Base-by-base conservation (phyloP, 1,284 basidiomycete species). In the Cutaneotrichosporon sp. region DNA sequence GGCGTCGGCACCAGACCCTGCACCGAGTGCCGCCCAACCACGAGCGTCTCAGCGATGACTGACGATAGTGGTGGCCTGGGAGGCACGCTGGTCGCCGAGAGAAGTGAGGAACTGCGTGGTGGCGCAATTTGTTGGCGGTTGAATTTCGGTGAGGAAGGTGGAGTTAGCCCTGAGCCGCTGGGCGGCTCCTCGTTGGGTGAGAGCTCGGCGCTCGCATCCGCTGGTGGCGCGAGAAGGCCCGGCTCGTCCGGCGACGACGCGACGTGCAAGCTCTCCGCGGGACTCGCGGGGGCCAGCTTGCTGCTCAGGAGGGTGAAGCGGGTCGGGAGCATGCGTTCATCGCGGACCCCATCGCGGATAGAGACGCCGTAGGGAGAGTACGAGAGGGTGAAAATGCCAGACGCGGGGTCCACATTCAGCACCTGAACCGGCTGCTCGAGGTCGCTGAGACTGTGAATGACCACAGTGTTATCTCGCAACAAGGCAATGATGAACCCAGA, bases 401-500 rank as follows among this genome's bases (percentile, higher is more conserved):
- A 52, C 8, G 71, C 62, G 1, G 75, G 57, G 1, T 84, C 80
- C 1, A 84, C 76, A 2, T 79, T 62, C 17, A 94, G 76, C 19
- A 83, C 80, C 70, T 94, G 90, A 0, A 82, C 79, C 35, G 90
- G 81, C 4, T 63, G 59, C 14, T 79, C 71, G 59, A 91, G 87
- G 5, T 85, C 85, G 55, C 86, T 82, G 48, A 93, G 75, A 51
- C 79, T 85, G 68, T 94, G 90, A 7, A 94, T 81, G 62, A 87
- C 83, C 47, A 96, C 82, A 0, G 83, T 86, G 47, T 83, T 79
- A 67, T 91, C 84, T 2, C 85, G 82, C 3, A 94, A 77, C 2
- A 94, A 79, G 0, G 90, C 82, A 5, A 84, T 82, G 55, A 91
- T 78, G 61, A 86, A 85, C 3, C 88, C 88, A 57, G 85, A 84